Evolutionary conservation across 805 yeast genomes (phyloP), one percentile per base, ranked within the genome.

Genomic region (Zygosaccharomyces kombuchaensis): DNA sequence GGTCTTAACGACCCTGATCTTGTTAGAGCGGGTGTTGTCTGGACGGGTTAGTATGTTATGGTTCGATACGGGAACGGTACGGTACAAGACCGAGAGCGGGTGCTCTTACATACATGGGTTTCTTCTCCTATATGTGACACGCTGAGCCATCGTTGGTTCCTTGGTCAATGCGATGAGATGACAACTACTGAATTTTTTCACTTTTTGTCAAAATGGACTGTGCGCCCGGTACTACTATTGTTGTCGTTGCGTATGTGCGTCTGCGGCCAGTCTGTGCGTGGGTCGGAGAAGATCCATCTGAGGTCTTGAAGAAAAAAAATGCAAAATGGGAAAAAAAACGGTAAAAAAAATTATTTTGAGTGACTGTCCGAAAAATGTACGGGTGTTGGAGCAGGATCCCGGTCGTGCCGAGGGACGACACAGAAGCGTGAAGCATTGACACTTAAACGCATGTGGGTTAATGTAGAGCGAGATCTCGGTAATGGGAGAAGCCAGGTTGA

Each of bases 21-120:
- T 87, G 96, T 93, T 93, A 67, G 99, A 93, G 77, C 84, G 85
- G 84, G 99, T 90, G 96, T 93, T 93, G 96, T 89, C 95, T 87
- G 53, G 43, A 35, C 30, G 40, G 36, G 32, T 29, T 29, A 29
- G 32, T 29, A 29, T 14, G 32, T 19, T 19, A 19, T 19, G 21
- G 21, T 19, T 19, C 21, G 21, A 5, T 5, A 19, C 21, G 21
- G 21, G 21, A 4, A 19, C 21, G 21, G 21, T 22, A 31, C 21
- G 37, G 27, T 40, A 31, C 4, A 19, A 21, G 7, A 29, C 14
- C 23, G 12, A 14, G 26, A 23, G 26, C 41, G 37, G 27, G 14
- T 12, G 30, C 17, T 27, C 35, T 30, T 21, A 39, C 35, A 79
- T 87, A 89, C 93, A 90, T 79, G 97, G 96, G 77, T 89, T 90